Base-by-base conservation (phyloP, 1,284 basidiomycete genomes). In the Peniophora sp. region DNA sequence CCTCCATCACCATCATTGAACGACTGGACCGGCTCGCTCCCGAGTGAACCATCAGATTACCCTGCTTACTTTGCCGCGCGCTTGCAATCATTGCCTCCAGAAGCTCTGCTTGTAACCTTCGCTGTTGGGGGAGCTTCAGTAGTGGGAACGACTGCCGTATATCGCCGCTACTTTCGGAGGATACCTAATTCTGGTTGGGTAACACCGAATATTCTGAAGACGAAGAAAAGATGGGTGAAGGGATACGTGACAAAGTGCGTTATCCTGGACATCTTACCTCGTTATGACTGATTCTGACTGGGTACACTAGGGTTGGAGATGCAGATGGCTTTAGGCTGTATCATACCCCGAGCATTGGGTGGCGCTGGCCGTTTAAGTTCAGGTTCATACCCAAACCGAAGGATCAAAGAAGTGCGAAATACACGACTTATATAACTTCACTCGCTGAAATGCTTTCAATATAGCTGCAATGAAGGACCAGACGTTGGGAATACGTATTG, bases 401-500 rank as follows among this genome's bases (percentile, higher is more conserved):
- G 1, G 61, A 64, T 12, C 57, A 65, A 3, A 85, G 81, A 80
- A 84, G 89, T 89, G 46, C 25, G 65, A 49, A 20, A 22, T 17
- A 25, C 25, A 3, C 17, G 47, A 20, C 14, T 45, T 35, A 11
- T 23, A 16, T 39, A 22, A 39, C 9, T 25, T 55, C n/a, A 36
- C 48, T 46, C n/a, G 47, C 25, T 25, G 14, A 22, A n/a, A n/a
- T n/a, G n/a, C n/a, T n/a, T n/a, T n/a, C n/a, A n/a, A n/a, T n/a
- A 8, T 23, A 19, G 20, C 55, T 89, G 89, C 79, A 1, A 69
- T 92, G 48, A 85, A 79, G 62, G 78, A 85, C 55, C 70, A 89
- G 58, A 95, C 92, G 0, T 73, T 96, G 17, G 84, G 87, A 59
- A 83, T 97, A 45, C 81, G 93, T 22, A 79, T 96, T 46, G 89